Conservation (phyloP, 163 green algal genomes). For the Prototheca wickerhamii region DNA sequence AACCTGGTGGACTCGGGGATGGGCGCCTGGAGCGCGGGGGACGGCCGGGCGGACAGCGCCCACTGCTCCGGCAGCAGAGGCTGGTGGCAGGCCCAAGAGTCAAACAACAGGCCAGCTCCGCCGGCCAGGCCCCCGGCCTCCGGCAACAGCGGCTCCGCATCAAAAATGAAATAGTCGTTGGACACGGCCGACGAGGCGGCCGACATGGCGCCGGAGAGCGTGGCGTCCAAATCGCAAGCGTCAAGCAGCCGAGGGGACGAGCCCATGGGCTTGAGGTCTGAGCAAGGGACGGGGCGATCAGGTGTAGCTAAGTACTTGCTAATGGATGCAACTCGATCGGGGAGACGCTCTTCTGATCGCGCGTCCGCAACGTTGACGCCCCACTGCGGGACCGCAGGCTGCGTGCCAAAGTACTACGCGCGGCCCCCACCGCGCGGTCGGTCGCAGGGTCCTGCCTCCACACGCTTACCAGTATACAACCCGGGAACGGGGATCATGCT, state of each 20-base stretch:
- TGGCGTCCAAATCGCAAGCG: slow-evolving; percentile 1
- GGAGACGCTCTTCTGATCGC: too few species aligned
- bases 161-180: neutral
- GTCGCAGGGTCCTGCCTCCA: neutral
- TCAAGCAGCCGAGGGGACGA: neutral
- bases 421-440: neutral
- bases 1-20: too few species aligned
- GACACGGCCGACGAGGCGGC: neutral
- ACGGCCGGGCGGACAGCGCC: too few species aligned
- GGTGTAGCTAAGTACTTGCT: too few species aligned
- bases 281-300: neutral
- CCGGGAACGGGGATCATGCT: neutral
- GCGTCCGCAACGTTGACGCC: too few species aligned
- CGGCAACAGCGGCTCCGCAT: neutral
- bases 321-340: too few species aligned
- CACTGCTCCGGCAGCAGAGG: neutral
- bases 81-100: neutral
- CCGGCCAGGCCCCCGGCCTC: neutral
- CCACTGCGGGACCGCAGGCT: neutral
- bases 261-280: neutral
- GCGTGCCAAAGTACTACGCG: neutral
- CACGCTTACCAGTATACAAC: neutral
- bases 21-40: too few species aligned
- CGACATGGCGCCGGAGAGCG: neutral
- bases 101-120: neutral